These are phyloP conservation scores for Apiospora malaysiana DNA, from an alignment of 2,329 filamentous ascomycete species.

Conservation along the genomic window DNA sequence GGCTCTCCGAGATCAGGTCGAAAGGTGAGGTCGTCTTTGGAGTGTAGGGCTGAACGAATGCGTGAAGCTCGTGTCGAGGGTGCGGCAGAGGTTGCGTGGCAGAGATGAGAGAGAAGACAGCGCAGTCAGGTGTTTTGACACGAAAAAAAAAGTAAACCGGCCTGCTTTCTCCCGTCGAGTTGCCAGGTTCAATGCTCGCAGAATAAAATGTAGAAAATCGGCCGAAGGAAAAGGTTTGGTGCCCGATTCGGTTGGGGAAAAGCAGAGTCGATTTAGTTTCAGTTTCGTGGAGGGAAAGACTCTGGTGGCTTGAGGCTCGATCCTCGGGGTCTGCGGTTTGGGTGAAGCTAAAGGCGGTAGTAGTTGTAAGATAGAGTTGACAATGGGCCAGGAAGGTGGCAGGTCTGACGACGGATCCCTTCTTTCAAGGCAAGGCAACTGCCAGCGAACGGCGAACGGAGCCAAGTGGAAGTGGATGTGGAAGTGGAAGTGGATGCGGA, in stretches of 20 bases:
- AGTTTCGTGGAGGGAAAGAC: constrained; percentile 8
- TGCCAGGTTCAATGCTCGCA: neutral
- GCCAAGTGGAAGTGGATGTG: neutral
- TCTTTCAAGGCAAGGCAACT: neutral
- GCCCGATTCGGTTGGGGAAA: neutral
- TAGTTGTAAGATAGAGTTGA: neutral
- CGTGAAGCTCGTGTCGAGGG: neutral
- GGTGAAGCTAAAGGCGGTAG: constrained; percentile 1
- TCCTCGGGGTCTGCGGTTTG: constrained; percentile 4
- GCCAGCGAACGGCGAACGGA: neutral
- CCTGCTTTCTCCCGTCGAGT: neutral
- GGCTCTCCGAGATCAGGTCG: neutral
- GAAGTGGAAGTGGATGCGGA: neutral
- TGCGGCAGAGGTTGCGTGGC: neutral
- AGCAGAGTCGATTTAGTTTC: constrained; percentile 3
- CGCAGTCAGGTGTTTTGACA: neutral
- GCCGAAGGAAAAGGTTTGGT: constrained; percentile 1
- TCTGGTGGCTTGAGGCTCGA: constrained; percentile 9
- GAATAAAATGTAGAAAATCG: neutral
- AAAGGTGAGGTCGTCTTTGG: neutral
- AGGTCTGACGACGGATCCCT: neutral
- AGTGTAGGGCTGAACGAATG: neutral
- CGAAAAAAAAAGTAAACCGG: neutral
- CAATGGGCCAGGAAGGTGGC: neutral
- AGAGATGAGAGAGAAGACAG: neutral